These are phyloP conservation scores for Giardia duodenalis DNA, from an alignment of 208 protist genomes.

Conservation along the genomic window DNA sequence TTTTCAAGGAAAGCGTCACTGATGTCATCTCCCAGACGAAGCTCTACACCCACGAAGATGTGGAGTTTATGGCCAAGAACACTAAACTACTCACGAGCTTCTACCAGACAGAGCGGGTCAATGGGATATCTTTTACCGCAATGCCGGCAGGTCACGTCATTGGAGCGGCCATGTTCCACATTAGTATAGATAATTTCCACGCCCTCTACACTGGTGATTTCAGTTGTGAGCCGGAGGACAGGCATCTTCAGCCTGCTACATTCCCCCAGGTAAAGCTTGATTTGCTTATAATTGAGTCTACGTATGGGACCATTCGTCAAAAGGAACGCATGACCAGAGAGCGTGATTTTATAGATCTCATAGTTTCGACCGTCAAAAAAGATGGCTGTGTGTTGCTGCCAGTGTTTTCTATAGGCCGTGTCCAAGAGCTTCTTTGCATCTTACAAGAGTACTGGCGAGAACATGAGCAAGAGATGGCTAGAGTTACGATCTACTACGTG, in stretches of 20 bases:
- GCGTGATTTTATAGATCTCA: slow-evolving; percentile 32
- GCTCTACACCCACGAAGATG: not conserved
- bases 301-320: slow-evolving; percentile 14
- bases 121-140: not conserved
- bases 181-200: not conserved
- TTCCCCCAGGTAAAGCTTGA: not conserved
- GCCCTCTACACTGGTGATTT: slow-evolving; percentile 19
- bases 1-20: not conserved
- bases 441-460: slow-evolving; percentile 42
- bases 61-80: not conserved
- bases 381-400: slow-evolving; percentile 38
- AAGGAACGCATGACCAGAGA: not conserved
- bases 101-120: not conserved
- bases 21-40: not conserved
- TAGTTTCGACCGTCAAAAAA: slow-evolving; percentile 33
- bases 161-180: not conserved
- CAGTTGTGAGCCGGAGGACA: slow-evolving; percentile 6
- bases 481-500: slow-evolving; percentile 11
- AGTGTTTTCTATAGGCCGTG: slow-evolving; percentile 45
- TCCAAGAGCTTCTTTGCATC: slow-evolving; percentile 41
- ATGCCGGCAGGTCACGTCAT: slow-evolving; percentile 20
- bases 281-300: slow-evolving; percentile 12
- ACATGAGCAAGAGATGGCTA: slow-evolving; percentile 30
- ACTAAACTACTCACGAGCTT: not conserved
- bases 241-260: not conserved